Percentiles rank a stretch among this genome's conserved stretches.
Evolutionary conservation across 305 asterid species (phyloP).

Genomic region (Fraxinus baroniana): DNA sequence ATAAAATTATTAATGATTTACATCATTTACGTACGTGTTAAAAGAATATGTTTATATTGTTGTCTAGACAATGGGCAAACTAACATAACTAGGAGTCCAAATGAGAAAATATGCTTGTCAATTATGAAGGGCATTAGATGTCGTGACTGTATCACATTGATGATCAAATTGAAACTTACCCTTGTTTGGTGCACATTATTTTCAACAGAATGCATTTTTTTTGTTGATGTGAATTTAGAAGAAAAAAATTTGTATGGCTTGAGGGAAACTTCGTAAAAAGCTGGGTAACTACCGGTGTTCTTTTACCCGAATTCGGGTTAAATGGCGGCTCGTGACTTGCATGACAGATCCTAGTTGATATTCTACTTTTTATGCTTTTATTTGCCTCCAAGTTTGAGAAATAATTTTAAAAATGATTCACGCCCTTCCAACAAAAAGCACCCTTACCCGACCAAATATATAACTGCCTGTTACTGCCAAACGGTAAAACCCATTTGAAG

Average conservation of each 20-base stretch:
- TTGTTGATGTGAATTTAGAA: background rate
- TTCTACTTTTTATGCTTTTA: background rate
- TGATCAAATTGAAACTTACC: background rate
- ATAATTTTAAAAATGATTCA: background rate
- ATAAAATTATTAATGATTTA: background rate
- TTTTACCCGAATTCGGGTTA: background rate
- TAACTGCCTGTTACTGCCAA: slow-evolving; percentile 2
- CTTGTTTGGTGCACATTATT: no score
- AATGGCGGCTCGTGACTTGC: background rate
- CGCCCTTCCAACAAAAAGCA: background rate
- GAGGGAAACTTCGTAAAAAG: background rate
- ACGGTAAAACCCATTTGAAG: background rate
- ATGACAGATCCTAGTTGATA: background rate
- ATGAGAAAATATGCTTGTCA: background rate
- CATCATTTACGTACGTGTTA: background rate
- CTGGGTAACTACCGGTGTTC: background rate
- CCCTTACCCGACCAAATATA: background rate
- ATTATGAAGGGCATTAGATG: background rate
- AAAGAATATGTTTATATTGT: background rate
- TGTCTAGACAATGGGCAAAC: background rate
- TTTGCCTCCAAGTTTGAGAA: background rate
- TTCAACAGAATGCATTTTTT: no score
- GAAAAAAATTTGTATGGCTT: background rate
- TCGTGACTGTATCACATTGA: background rate
- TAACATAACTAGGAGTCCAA: background rate